A percentile compares a stretch with the other conserved stretches of the same genome.
Conservation (phyloP, 257 asterid species). For the Agastache rugosa region DNA sequence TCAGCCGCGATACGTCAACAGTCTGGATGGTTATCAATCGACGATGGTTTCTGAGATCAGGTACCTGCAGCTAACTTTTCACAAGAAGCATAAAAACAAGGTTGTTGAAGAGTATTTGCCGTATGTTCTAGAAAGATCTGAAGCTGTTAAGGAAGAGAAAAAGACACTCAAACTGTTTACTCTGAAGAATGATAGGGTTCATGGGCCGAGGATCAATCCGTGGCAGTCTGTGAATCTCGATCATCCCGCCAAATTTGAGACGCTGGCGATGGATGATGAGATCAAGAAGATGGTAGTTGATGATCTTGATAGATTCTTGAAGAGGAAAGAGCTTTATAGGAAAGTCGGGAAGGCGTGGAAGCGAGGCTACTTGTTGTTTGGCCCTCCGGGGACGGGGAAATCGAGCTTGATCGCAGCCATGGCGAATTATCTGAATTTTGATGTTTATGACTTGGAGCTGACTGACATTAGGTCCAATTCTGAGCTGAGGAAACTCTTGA, state of each 20-base stretch:
- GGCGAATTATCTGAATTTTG: conserved; percentile 68
- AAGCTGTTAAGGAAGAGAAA: conserved; percentile 33
- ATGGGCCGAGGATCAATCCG: not conserved
- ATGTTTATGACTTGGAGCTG: conserved; percentile 78
- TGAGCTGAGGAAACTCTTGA: conserved; percentile 50
- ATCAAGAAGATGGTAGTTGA: conserved; percentile 43
- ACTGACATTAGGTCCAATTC: conserved; percentile 49
- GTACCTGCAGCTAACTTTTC: conserved; percentile 43
- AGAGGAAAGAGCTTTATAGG: conserved; percentile 62
- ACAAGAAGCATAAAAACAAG: conserved; percentile 37
- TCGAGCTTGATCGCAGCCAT: conserved; percentile 86
- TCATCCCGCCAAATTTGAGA: conserved; percentile 67
- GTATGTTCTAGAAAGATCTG: conserved; percentile 50
- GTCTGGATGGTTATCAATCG: conserved; percentile 9
- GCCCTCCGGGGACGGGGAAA: conserved; percentile 93
- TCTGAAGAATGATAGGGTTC: conserved; percentile 28
- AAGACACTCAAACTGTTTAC: conserved; percentile 47
- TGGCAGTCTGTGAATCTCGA: conserved; percentile 62
- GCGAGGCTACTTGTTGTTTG: conserved; percentile 72
- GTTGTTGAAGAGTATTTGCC: conserved; percentile 56
- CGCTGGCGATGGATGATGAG: conserved; percentile 60
- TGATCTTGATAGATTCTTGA: conserved; percentile 57
- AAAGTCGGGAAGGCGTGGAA: conserved; percentile 82
- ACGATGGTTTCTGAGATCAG: conserved; percentile 32
- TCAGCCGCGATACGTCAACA: conserved; percentile 10